phyloP scores from a whole-genome alignment of 352 stramenopile species.

The Pilasporangium apinafurcum region DNA sequence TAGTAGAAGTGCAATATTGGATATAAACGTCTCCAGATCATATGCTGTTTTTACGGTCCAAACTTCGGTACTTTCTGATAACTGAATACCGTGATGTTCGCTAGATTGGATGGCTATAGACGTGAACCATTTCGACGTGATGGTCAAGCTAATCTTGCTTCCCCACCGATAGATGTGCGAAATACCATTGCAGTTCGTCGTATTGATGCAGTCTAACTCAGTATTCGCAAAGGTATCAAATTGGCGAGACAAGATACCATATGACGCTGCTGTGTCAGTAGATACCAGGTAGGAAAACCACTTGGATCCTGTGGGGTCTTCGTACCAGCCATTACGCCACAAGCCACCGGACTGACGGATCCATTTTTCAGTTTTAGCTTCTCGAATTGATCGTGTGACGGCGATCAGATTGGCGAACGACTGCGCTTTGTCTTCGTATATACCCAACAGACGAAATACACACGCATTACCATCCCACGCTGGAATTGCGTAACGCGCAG shows the following conservation, averaged over 20 bases:
- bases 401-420: slow-evolving; percentile 6
- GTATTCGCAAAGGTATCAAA: slow-evolving; percentile 12
- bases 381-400: slow-evolving; percentile 3
- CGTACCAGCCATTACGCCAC: slow-evolving; percentile 30
- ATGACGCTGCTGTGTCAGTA: slow-evolving; percentile 4
- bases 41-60: slow-evolving; percentile 14
- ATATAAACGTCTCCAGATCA: slow-evolving; percentile 22
- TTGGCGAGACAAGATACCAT: slow-evolving; percentile 4
- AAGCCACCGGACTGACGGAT: not conserved
- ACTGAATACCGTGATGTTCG: slow-evolving; percentile 10
- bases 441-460: slow-evolving; percentile 13
- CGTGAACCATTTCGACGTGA: slow-evolving; percentile 5
- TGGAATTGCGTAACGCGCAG: slow-evolving; percentile 12
- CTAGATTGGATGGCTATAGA: slow-evolving; percentile 14
- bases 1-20: slow-evolving; percentile 16
- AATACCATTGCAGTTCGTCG: not conserved
- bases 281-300: slow-evolving; percentile 23
- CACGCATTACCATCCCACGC: slow-evolving; percentile 19
- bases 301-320: slow-evolving; percentile 4
- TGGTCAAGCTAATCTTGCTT: slow-evolving; percentile 2
- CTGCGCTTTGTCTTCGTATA: slow-evolving; percentile 6
- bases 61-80: not conserved
- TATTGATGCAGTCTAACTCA: slow-evolving; percentile 9
- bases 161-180: slow-evolving; percentile 4
- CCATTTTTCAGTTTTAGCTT: slow-evolving; percentile 7